A percentile compares a stretch with the other conserved stretches of the same genome.
Evolutionary conservation across 768 basidiomycete genomes (phyloP).

Genomic region (Pholiota conissans): DNA sequence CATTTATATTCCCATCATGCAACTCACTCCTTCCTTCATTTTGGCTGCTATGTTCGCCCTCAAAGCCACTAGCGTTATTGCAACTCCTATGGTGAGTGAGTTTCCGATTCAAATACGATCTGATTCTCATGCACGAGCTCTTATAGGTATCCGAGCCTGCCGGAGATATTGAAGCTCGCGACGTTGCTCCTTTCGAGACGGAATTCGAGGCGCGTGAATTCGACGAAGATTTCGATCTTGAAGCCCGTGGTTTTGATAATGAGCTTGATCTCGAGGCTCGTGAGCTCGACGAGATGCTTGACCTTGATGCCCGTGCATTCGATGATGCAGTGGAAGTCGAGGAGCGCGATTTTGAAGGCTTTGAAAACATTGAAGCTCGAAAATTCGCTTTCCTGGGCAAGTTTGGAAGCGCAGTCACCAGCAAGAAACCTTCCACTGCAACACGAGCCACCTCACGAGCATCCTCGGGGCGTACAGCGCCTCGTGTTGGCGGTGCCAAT

Average conservation of each 20-base stretch:
- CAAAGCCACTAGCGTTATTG: not conserved
- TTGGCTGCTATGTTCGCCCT: not conserved
- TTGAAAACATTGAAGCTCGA: not conserved
- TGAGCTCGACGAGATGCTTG: no score
- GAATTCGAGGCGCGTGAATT: not conserved
- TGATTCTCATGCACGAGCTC: not conserved
- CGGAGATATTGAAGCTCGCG: not conserved
- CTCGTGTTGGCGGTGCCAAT: no score
- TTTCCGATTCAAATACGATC: no score
- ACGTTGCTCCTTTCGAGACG: not conserved
- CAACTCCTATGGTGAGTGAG: not conserved
- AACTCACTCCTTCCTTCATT: conserved; percentile 4
- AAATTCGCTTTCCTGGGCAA: not conserved
- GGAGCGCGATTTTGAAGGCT: not conserved
- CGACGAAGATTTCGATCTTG: not conserved
- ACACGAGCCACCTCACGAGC: no score
- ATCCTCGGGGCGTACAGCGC: no score
- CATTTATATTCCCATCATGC: not conserved
- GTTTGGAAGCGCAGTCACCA: no score
- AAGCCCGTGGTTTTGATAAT: no score
- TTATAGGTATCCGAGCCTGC: not conserved
- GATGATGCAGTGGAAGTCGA: no score
- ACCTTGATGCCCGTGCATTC: no score
- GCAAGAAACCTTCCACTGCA: no score
- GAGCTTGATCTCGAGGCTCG: no score